Evolutionary conservation across 164 flowering plant genomes (phyloP), one percentile per base, ranked within the genome.

Genomic region (Echeveria elegans): DNA sequence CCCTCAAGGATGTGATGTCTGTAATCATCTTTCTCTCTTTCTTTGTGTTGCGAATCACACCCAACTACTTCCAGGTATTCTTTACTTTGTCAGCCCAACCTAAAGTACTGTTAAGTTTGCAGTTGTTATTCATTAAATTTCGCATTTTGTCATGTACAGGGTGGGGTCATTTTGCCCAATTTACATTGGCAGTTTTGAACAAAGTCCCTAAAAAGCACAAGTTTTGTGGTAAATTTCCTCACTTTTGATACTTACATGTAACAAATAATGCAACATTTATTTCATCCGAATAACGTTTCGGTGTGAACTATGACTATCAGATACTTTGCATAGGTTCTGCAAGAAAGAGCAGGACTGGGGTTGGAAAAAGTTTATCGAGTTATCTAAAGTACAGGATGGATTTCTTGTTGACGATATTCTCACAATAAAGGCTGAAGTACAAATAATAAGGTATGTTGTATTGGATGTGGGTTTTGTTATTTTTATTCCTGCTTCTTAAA

Each of bases 261-360:
- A 28, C 30, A 40, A 59, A 37, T 29, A 28, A 6, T 60, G 32
- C 45, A n/a, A 38, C 34, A 30, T 43, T 40, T 41, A 34, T 10
- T 28, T 19, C 53, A 23, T 59, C 26, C 12, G 0, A 30, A 60
- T 68, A 2, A 68, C 23, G 66, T 11, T 45, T n/a, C 38, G 29
- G 50, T 43, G 8, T 43, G 43, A 69, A 68, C 12, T 65, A n/a
- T n/a, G n/a, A n/a, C n/a, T 67, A 78, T 74, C 83, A 89, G 96
- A 89, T 82, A 89, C 96, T 14, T 76, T 89, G 76, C 96, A 89
- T 73, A 83, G 96, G 26, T 89, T 89, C 69, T 85, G 96, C 80
- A 92, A 92, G 88, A 92, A 92, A 77, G 98, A 92, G 80, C 98
- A 92, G 78, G 98, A 92, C 69, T 92, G 98, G 98, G 98, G 98